phyloP scores from a whole-genome alignment of 805 yeast species.

The Brettanomyces sp. region DNA sequence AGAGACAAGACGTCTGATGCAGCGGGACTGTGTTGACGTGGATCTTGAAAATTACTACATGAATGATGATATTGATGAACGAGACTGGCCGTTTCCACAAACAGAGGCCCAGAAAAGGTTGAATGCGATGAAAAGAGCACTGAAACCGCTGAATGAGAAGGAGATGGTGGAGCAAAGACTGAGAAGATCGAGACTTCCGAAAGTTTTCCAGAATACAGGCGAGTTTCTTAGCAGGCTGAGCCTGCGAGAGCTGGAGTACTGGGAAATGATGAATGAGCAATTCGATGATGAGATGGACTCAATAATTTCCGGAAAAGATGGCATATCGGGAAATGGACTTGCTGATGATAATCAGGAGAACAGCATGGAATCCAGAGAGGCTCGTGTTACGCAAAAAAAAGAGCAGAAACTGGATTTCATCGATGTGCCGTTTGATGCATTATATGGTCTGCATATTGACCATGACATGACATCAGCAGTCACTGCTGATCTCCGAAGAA shows the following conservation, averaged over 20 bases:
- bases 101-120: conserved; percentile 16
- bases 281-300: conserved; percentile 20
- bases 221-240: conserved; percentile 20
- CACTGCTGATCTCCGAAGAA: conserved; percentile 9
- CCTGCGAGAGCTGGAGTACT: conserved; percentile 22
- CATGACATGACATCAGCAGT: conserved; percentile 10
- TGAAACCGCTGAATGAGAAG: conserved; percentile 17
- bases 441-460: conserved; percentile 9
- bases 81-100: conserved; percentile 1
- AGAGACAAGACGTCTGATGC: conserved; percentile 10
- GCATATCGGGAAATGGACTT: conserved; percentile 2
- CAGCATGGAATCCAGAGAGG: no score
- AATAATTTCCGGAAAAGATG: not conserved
- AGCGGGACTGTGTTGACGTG: not conserved
- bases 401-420: conserved; percentile 7
- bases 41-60: not conserved
- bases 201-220: conserved; percentile 19
- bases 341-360: no score
- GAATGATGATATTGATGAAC: not conserved
- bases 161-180: conserved; percentile 15
- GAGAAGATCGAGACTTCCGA: conserved; percentile 15
- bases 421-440: conserved; percentile 14
- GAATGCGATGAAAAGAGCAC: conserved; percentile 18
- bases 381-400: not conserved
- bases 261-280: conserved; percentile 25